Conservation (phyloP, 2,329 filamentous ascomycete genomes). For the Hypomyces perniciosus region DNA sequence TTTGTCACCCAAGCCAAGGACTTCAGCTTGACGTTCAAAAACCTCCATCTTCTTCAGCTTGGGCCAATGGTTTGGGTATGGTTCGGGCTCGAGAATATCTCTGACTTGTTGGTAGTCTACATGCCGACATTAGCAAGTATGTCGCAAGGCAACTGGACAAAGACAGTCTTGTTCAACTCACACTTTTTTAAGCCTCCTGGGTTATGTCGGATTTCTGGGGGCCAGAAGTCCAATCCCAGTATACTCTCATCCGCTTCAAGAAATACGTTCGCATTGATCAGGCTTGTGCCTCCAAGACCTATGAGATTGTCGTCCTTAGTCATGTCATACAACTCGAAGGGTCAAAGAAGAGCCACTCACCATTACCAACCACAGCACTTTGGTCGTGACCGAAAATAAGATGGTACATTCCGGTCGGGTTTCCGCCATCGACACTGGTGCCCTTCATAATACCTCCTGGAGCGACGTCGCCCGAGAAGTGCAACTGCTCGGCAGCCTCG, state of each 20-base stretch:
- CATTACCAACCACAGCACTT: constrained; percentile 55
- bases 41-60: constrained; percentile 51
- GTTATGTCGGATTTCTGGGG: constrained; percentile 45
- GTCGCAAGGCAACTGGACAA: neutral
- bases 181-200: constrained; percentile 40
- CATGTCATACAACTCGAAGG: neutral
- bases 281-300: constrained; percentile 57
- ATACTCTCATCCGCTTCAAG: constrained; percentile 52
- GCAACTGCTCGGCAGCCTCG: constrained; percentile 46
- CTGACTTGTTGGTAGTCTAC: constrained; percentile 52
- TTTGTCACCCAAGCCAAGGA: constrained; percentile 43
- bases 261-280: constrained; percentile 64
- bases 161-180: constrained; percentile 26
- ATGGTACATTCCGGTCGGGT: constrained; percentile 58
- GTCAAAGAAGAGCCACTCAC: constrained; percentile 26
- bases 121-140: neutral
- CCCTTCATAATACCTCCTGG: constrained; percentile 28
- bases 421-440: constrained; percentile 39
- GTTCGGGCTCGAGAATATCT: constrained; percentile 50
- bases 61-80: constrained; percentile 54
- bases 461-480: constrained; percentile 49
- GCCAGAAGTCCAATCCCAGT: constrained; percentile 51
- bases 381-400: constrained; percentile 57
- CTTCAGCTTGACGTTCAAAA: constrained; percentile 50
- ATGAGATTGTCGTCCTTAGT: constrained; percentile 21